These are phyloP conservation scores for Xerocomus brunneocitrinus DNA, from an alignment of 768 basidiomycete species.

Conservation along the genomic window DNA sequence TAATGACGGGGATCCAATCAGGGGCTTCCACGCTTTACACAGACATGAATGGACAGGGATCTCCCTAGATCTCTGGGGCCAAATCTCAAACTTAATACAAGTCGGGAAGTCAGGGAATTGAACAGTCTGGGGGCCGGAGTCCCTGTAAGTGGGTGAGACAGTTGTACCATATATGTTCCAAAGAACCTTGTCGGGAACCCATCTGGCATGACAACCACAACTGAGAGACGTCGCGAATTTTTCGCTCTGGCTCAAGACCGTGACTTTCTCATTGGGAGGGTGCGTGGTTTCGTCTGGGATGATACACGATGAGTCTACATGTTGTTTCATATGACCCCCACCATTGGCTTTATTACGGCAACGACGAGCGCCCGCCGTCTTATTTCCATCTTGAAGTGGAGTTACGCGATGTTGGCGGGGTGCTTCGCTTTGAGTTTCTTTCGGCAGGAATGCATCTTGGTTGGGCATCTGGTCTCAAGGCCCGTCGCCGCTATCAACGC, in stretches of 20 bases:
- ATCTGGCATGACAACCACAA: constrained; percentile 66
- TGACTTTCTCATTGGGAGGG: constrained; percentile 75
- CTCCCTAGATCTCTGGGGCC: not conserved
- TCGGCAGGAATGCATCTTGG: constrained; percentile 71
- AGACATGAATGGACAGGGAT: not conserved
- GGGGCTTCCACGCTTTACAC: not conserved
- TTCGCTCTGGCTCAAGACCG: constrained; percentile 62
- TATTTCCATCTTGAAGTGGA: constrained; percentile 73
- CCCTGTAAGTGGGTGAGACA: not conserved
- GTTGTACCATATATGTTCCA: not conserved
- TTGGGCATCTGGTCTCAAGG: constrained; percentile 64
- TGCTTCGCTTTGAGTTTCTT: constrained; percentile 80
- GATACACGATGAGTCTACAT: not conserved
- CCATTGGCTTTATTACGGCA: constrained; percentile 63
- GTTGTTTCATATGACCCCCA: constrained; percentile 57
- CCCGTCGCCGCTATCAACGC: constrained; percentile 58
- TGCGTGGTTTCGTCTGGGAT: constrained; percentile 11
- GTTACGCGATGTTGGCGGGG: constrained; percentile 61
- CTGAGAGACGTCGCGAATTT: constrained; percentile 41
- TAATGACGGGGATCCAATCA: not conserved
- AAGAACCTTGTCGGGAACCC: constrained; percentile 46
- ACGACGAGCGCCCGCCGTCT: constrained; percentile 52
- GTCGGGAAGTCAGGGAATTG: no score
- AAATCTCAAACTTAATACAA: constrained; percentile 36
- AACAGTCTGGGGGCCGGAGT: no score